Conservation (phyloP, 441 rosid species). For the Capsella rubella region DNA sequence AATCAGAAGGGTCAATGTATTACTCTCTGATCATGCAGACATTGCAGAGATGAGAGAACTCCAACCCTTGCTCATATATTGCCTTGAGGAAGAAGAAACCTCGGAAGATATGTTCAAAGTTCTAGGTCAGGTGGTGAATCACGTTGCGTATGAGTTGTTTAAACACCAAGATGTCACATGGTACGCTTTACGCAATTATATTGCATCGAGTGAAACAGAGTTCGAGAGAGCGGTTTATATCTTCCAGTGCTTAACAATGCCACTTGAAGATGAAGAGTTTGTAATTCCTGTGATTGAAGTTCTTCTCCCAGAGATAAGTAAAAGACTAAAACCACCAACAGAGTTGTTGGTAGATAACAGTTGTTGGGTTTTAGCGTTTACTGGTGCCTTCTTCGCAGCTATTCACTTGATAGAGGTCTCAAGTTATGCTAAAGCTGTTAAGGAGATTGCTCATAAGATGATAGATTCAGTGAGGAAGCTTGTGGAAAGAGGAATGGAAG, state of each 20-base stretch:
- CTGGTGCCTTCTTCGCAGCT: slow-evolving; percentile 21
- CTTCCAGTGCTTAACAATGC: slow-evolving; percentile 31
- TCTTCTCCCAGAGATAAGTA: slow-evolving; percentile 20
- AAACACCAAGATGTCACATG: neutral
- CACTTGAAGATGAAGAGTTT: neutral
- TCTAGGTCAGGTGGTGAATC: slow-evolving; percentile 22
- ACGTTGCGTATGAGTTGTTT: neutral
- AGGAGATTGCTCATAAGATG: neutral
- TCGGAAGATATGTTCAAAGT: neutral
- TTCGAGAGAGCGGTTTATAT: slow-evolving; percentile 17
- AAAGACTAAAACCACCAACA: slow-evolving; percentile 10
- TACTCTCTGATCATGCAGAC: neutral
- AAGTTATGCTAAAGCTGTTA: neutral
- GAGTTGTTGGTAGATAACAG: slow-evolving; percentile 13
- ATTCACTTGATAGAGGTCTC: neutral
- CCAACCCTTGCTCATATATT: slow-evolving; percentile 14
- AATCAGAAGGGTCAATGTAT: neutral
- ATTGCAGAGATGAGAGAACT: neutral
- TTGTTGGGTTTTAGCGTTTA: slow-evolving; percentile 2
- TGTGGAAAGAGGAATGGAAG: slow-evolving; percentile 21
- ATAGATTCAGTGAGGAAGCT: slow-evolving; percentile 18
- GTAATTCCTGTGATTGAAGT: neutral
- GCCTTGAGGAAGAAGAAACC: neutral
- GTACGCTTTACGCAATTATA: slow-evolving; percentile 20
- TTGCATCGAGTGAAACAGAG: slow-evolving; percentile 10